Evolutionary conservation across 768 basidiomycete genomes (phyloP), one percentile per base, ranked within the genome.

Genomic region (Boletus insuetus): DNA sequence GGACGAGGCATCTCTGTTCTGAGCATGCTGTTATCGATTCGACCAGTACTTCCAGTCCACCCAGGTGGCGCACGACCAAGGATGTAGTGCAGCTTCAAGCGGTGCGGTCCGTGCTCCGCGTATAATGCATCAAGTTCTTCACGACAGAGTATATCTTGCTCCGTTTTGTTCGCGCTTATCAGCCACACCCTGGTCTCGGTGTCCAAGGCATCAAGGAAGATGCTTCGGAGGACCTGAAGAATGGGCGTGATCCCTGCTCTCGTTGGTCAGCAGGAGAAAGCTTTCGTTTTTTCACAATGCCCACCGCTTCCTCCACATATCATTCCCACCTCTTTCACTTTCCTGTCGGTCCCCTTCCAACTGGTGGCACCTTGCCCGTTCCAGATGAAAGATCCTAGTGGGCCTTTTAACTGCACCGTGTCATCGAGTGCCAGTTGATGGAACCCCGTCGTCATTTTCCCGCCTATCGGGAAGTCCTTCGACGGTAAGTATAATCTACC

Each of bases 371-470:
- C 77, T 12, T 66, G 47, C 1, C 82, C 81, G 4, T 73, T 61
- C 79, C 81, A 85, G 20, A 74, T 63, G 61, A 85, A 85, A 7
- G 77, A 75, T 0, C 84, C 84, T 8, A 84, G 64, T 0, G 84
- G 84, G 0, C 84, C 84, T 61, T 84, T 85, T 47, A 85, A 56
- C 54, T 85, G 82, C 10, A 85, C 67, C 4, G 38, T 59, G 50
- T 85, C 82, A 3, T 77, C 82, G 6, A 82, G 56, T 6, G 51
- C 61, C 2, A 86, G 75, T 58, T 79, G 74, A 46, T 75, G 58
- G 63, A 79, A 77, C 3, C 76, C 77, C 22, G 71, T 69, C 1
- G 81, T 75, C 79, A 84, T 83, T 55, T 74, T 75, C 7, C 84
- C 84, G 6, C 84, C 83, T 8, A 53, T 46, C 0, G 77, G 75